Evolutionary conservation across 192 early-diverging fungal species (phyloP).

Genomic region (Coemansia sp.): DNA sequence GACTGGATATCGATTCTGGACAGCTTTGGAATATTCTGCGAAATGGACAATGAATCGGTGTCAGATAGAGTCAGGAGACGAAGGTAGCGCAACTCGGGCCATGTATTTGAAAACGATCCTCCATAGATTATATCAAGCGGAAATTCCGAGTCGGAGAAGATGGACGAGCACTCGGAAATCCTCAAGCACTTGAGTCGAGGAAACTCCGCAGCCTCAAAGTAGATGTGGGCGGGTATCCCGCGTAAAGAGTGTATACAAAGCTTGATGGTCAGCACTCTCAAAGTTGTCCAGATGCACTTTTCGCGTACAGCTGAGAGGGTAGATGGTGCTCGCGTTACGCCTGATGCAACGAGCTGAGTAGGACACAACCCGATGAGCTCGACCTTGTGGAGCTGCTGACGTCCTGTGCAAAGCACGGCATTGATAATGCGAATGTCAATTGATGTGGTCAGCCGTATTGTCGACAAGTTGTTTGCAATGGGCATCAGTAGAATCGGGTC

Average conservation of each 20-base stretch:
- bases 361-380: constrained; percentile 27
- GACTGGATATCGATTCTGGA: constrained; percentile 13
- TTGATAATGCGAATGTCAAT: constrained; percentile 40
- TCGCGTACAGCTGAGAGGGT: not conserved
- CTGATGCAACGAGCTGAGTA: constrained; percentile 19
- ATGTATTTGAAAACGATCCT: constrained; percentile 30
- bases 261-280: constrained; percentile 9
- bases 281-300: not conserved
- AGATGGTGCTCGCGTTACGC: constrained; percentile 5
- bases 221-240: not conserved
- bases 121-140: constrained; percentile 19
- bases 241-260: constrained; percentile 3
- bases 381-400: constrained; percentile 14
- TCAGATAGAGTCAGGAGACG: constrained; percentile 13
- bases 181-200: constrained; percentile 17
- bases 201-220: constrained; percentile 30
- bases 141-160: constrained; percentile 6
- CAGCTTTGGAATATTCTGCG: constrained; percentile 14
- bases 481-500: constrained; percentile 26
- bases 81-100: constrained; percentile 21
- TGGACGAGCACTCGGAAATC: constrained; percentile 16
- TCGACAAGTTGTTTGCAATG: constrained; percentile 7
- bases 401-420: constrained; percentile 13
- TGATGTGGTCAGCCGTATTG: constrained; percentile 27
- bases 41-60: constrained; percentile 12